Conservation (phyloP, 2,329 filamentous ascomycete species). For the Pseudodiploospora longispora region DNA sequence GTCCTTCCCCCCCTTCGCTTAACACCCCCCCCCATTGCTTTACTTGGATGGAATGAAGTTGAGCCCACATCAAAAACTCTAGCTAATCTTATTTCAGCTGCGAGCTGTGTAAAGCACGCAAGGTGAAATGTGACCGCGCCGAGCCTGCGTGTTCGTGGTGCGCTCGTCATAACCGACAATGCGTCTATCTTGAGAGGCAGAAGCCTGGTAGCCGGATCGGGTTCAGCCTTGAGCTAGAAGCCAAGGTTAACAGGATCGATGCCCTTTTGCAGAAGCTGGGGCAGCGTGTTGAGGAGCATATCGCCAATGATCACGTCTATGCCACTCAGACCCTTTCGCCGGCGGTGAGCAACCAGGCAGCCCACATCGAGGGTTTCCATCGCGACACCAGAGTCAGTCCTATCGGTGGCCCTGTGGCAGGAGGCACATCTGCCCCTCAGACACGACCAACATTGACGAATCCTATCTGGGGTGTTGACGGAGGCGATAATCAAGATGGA, state of each 20-base stretch:
- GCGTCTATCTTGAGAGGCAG: constrained; percentile 63
- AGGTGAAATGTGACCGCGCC: constrained; percentile 42
- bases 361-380: constrained; percentile 20
- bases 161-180: constrained; percentile 55
- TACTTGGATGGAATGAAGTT: constrained; percentile 2
- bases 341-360: constrained; percentile 28
- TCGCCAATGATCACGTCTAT: constrained; percentile 24
- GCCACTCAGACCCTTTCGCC: constrained; percentile 19
- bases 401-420: constrained; percentile 5
- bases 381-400: not conserved
- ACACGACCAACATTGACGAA: constrained; percentile 2
- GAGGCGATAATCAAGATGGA: constrained; percentile 2
- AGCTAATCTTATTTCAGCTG: constrained; percentile 21
- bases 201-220: constrained; percentile 58
- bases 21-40: not conserved
- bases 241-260: constrained; percentile 46
- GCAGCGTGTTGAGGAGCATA: constrained; percentile 34
- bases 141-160: constrained; percentile 65
- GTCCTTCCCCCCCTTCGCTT: constrained; percentile 10
- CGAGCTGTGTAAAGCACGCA: constrained; percentile 37
- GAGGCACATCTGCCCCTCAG: constrained; percentile 2
- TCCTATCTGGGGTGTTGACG: constrained; percentile 4
- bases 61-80: not conserved
- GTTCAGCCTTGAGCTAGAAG: constrained; percentile 53
- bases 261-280: constrained; percentile 33